Evolutionary conservation across 1,284 basidiomycete genomes (phyloP).

Genomic region (Gymnopus androsaceus): DNA sequence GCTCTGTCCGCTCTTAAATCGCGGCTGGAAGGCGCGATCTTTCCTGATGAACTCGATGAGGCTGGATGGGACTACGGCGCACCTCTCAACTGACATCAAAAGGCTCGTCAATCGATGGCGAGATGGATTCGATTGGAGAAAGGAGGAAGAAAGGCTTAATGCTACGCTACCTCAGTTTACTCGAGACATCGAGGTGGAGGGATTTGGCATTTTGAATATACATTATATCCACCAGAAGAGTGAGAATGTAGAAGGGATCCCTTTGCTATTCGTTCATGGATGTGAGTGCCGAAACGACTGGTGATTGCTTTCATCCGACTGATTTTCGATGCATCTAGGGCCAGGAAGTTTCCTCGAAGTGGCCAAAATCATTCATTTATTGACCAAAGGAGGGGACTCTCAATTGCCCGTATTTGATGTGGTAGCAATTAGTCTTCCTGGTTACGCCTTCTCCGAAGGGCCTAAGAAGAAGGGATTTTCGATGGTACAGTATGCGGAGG

Average conservation of each 20-base stretch:
- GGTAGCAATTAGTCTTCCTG: slow-evolving; percentile 53
- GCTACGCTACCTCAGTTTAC: slow-evolving; percentile 49
- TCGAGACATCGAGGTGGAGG: slow-evolving; percentile 43
- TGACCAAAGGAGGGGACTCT: slow-evolving; percentile 40
- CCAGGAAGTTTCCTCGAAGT: slow-evolving; percentile 61
- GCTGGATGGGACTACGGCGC: slow-evolving; percentile 49
- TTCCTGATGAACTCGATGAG: slow-evolving; percentile 53
- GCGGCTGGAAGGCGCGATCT: slow-evolving; percentile 41
- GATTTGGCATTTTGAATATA: slow-evolving; percentile 31
- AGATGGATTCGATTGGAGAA: slow-evolving; percentile 41
- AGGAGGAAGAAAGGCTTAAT: slow-evolving; percentile 46
- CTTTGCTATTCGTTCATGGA: slow-evolving; percentile 49
- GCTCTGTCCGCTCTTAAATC: slow-evolving; percentile 30
- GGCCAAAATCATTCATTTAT: slow-evolving; percentile 51
- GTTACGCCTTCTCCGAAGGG: slow-evolving; percentile 55
- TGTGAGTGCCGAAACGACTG: slow-evolving; percentile 40
- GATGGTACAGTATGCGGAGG: slow-evolving; percentile 42
- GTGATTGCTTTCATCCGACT: slow-evolving; percentile 40
- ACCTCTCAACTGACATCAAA: slow-evolving; percentile 46
- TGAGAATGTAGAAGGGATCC: slow-evolving; percentile 37
- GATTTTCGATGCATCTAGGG: slow-evolving; percentile 51
- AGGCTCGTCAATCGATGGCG: slow-evolving; percentile 37
- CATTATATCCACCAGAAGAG: slow-evolving; percentile 25
- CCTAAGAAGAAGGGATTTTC: slow-evolving; percentile 24
- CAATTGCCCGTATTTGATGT: slow-evolving; percentile 61